Percentiles rank a stretch among this genome's conserved stretches.
These are phyloP conservation scores for Taxillus chinensis DNA, from an alignment of 164 flowering plant genomes.

Conservation along the genomic window DNA sequence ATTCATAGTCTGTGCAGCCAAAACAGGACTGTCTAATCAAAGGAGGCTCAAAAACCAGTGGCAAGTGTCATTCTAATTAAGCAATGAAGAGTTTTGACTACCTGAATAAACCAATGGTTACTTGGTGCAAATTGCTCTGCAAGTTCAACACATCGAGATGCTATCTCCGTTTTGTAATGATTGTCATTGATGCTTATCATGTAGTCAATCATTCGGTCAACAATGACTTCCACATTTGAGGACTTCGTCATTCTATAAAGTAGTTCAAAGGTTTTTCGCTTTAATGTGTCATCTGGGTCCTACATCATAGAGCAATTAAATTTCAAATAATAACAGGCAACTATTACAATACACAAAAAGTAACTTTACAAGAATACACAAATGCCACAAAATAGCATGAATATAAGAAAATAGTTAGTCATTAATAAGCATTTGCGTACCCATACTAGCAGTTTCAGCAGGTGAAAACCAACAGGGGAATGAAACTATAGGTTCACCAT, in stretches of 20 bases:
- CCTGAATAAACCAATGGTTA: slow-evolving; percentile 98
- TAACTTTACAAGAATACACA: too few species aligned
- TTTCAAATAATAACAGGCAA: not conserved
- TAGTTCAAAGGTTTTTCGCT: slow-evolving; percentile 95
- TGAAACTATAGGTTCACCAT: not conserved
- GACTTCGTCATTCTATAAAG: slow-evolving; percentile 96
- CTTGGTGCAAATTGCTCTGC: slow-evolving; percentile 99
- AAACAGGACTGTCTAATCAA: slow-evolving; percentile 1
- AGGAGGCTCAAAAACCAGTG: not conserved
- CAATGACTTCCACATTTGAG: slow-evolving; percentile 97
- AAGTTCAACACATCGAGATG: slow-evolving; percentile 94
- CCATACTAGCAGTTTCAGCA: not conserved
- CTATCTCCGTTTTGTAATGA: slow-evolving; percentile 94
- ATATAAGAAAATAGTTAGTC: too few species aligned
- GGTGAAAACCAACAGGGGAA: not conserved
- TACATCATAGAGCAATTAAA: slow-evolving; percentile 20
- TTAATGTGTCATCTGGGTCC: slow-evolving; percentile 98
- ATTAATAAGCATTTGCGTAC: too few species aligned
- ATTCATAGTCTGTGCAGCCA: slow-evolving; percentile 79
- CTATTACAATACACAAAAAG: too few species aligned
- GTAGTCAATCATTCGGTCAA: slow-evolving; percentile 95
- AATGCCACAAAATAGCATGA: too few species aligned
- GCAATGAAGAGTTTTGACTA: slow-evolving; percentile 12
- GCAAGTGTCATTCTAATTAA: not conserved
- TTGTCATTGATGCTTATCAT: slow-evolving; percentile 89